Evolutionary conservation across 2,329 filamentous ascomycete genomes (phyloP).

Genomic region (Beauveria medogensis): DNA sequence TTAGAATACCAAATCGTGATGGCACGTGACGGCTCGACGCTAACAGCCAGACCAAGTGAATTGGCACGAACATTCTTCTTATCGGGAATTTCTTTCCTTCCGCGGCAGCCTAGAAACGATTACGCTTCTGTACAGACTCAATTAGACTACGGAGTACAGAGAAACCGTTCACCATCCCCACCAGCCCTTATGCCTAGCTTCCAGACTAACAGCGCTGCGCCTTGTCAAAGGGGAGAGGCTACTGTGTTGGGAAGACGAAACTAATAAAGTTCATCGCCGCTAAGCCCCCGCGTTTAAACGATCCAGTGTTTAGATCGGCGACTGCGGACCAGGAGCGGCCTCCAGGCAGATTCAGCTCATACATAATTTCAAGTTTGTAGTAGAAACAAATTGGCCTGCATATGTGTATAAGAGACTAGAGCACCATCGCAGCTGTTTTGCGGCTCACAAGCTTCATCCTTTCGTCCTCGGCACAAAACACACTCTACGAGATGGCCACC

Average conservation of each 20-base stretch:
- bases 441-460: background rate
- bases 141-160: background rate
- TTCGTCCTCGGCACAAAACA: background rate
- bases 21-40: background rate
- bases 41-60: too few species aligned
- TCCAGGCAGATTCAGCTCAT: background rate
- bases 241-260: background rate
- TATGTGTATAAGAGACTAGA: background rate
- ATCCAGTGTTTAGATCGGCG: background rate
- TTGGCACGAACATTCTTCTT: too few species aligned
- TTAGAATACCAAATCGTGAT: background rate
- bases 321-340: background rate
- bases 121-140: background rate
- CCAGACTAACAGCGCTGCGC: background rate
- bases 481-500: background rate
- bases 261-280: background rate
- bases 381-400: background rate
- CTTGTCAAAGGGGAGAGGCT: background rate
- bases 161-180: background rate
- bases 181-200: background rate
- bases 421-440: background rate
- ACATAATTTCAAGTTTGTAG: background rate
- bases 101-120: background rate
- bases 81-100: background rate
- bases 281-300: background rate